Evolutionary conservation across 192 early-diverging fungal species (phyloP).

Genomic region (Diversispora eburnea): DNA sequence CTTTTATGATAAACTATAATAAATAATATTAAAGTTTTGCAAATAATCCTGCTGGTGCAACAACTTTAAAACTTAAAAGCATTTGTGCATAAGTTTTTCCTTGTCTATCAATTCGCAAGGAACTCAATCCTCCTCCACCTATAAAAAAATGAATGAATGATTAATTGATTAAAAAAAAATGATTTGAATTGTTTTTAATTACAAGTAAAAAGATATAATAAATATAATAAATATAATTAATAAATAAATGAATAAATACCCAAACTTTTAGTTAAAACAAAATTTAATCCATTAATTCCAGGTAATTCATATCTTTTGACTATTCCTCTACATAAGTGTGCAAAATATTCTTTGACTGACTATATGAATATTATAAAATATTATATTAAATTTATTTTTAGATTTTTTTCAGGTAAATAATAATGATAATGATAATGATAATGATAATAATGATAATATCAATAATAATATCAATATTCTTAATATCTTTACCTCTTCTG

Average conservation of each 20-base stretch:
- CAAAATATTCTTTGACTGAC: slow-evolving; percentile 51
- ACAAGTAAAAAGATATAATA: background rate
- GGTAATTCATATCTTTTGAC: slow-evolving; percentile 60
- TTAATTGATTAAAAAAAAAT: background rate
- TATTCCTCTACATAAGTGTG: slow-evolving; percentile 55
- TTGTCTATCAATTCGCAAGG: slow-evolving; percentile 58
- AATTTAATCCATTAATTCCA: slow-evolving; percentile 55
- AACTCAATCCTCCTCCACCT: slow-evolving; percentile 61
- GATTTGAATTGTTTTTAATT: too few species aligned
- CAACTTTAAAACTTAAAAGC: slow-evolving; percentile 50
- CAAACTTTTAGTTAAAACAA: slow-evolving; percentile 58
- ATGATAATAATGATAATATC: background rate
- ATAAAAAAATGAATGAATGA: slow-evolving; percentile 2
- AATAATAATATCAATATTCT: background rate
- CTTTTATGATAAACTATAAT: background rate
- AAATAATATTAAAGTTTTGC: slow-evolving; percentile 33
- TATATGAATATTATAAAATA: slow-evolving; percentile 15
- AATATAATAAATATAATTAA: slow-evolving; percentile 3
- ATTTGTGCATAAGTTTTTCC: slow-evolving; percentile 68
- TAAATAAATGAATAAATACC: slow-evolving; percentile 32
- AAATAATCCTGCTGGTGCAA: slow-evolving; percentile 44
- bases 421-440: background rate
- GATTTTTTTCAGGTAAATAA: background rate
- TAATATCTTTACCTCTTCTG: slow-evolving; percentile 32
- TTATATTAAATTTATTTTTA: background rate